Conservation (phyloP, 108 stramenopile genomes). For the Discostella pseudostelligera region DNA sequence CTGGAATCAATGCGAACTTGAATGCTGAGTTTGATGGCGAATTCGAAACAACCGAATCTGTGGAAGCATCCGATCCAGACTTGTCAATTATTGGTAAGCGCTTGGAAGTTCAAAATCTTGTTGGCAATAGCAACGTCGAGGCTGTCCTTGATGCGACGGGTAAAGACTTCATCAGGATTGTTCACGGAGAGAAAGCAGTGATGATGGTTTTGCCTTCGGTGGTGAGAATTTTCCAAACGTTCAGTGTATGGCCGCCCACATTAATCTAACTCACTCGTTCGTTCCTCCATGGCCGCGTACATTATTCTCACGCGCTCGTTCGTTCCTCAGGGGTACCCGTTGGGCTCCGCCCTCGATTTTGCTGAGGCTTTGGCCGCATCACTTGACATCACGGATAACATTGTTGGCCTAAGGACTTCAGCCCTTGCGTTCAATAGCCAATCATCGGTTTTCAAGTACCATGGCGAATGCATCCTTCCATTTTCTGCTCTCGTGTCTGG, state of each 20-base stretch:
- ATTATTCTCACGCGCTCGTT: too few relatives aligned
- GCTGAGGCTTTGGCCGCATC: conserved; percentile 31
- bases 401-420: conserved; percentile 29
- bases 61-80: background rate
- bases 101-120: conserved; percentile 8
- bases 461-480: conserved; percentile 35
- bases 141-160: conserved; percentile 19
- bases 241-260: too few relatives aligned
- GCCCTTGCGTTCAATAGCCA: conserved; percentile 8
- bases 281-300: too few relatives aligned
- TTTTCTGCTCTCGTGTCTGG: conserved; percentile 27
- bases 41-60: background rate
- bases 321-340: background rate
- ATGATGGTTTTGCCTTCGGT: conserved; percentile 19
- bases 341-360: conserved; percentile 21
- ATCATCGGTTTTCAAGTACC: conserved; percentile 22
- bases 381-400: conserved; percentile 26
- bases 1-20: background rate
- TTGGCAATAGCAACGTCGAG: background rate
- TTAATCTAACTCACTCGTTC: too few relatives aligned
- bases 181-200: conserved; percentile 31
- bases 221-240: conserved; percentile 13
- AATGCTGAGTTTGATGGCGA: conserved; percentile 2
- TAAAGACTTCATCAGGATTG: conserved; percentile 22
- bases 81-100: conserved; percentile 18